Evolutionary conservation across 441 rosid species (phyloP), one percentile per base, ranked within the genome.

Genomic region (Monsonia emarginata): DNA sequence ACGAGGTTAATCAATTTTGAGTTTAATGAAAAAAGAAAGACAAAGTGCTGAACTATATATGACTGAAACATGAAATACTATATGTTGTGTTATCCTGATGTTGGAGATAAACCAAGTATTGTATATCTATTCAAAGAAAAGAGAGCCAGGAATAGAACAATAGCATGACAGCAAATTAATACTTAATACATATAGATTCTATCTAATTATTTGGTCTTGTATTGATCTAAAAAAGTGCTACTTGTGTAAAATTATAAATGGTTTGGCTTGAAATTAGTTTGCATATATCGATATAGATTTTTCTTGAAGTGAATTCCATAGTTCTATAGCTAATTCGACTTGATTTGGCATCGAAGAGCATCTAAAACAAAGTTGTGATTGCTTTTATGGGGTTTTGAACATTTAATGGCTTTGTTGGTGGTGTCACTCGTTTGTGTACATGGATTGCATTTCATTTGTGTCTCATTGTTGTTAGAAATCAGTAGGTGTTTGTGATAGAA

Each of bases 1-100:
- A 32, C 56, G 54, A 4, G 68, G 46, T 30, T 24, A 56, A 36
- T 66, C 70, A 57, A 56, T 70, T 63, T 70, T 50, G 61, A 59
- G 38, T 24, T 26, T 11, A n/a, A n/a, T n/a, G n/a, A n/a, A n/a
- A n/a, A n/a, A n/a, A n/a, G n/a, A n/a, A n/a, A n/a, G n/a, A n/a
- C n/a, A n/a, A n/a, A n/a, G n/a, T n/a, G n/a, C n/a, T n/a, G n/a
- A n/a, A n/a, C n/a, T n/a, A n/a, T n/a, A n/a, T n/a, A n/a, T n/a
- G n/a, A n/a, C n/a, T n/a, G n/a, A n/a, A 27, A n/a, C 30, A 56
- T 13, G 32, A 25, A 56, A 11, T 56, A 25, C n/a, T n/a, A n/a
- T n/a, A n/a, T n/a, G n/a, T n/a, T 24, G 28, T 54, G 22, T 54
- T 22, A 22, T 2, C 22, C 28, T 22, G 59, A 52, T 21, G 13